These are phyloP conservation scores for Ploettnerulaceae sp. DNA, from an alignment of 2,329 filamentous ascomycete genomes.

Conservation along the genomic window DNA sequence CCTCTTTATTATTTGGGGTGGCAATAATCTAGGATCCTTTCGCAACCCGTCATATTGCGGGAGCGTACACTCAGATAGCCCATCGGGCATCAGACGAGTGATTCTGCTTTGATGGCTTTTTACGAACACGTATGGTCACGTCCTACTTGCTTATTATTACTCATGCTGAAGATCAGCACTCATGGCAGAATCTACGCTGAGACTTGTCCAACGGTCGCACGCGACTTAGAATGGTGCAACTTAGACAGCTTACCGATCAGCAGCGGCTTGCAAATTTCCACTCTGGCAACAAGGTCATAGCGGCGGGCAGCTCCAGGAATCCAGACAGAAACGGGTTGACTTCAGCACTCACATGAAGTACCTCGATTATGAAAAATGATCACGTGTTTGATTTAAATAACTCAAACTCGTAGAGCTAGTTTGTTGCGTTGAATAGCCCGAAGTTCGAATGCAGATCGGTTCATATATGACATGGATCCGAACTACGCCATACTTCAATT, in stretches of 20 bases:
- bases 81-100: too few species aligned
- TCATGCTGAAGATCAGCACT: background rate
- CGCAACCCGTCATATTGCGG: too few species aligned
- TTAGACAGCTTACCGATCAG: background rate
- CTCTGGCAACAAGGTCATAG: background rate
- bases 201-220: background rate
- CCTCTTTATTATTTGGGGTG: too few species aligned
- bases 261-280: constrained; percentile 5
- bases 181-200: too few species aligned
- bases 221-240: background rate
- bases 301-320: background rate
- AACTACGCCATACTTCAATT: too few species aligned
- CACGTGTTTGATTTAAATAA: background rate
- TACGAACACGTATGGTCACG: too few species aligned
- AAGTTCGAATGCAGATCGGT: too few species aligned
- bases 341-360: background rate
- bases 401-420: background rate
- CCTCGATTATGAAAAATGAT: background rate
- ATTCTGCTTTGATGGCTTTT: too few species aligned
- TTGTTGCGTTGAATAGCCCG: too few species aligned
- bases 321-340: background rate
- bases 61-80: too few species aligned
- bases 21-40: too few species aligned
- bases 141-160: background rate
- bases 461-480: too few species aligned